Percentiles rank a stretch among this genome's conserved stretches.
phyloP scores from a whole-genome alignment of 2,329 filamentous ascomycete genomes.

The Dothistroma pini region DNA sequence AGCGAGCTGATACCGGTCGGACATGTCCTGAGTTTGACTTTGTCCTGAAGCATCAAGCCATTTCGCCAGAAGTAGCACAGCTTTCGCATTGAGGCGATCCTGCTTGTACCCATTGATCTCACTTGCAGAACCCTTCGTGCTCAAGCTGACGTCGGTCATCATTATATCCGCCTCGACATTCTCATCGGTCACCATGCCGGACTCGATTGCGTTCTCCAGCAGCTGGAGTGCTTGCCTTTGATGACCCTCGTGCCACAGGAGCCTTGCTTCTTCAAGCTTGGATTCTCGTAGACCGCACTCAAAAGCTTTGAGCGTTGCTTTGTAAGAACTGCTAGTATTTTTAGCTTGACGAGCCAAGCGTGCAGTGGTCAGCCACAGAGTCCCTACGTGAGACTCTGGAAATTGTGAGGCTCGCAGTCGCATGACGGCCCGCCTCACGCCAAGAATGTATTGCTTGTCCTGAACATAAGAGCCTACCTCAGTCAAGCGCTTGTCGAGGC shows the following conservation, averaged over 20 bases:
- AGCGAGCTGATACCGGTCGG: constrained; percentile 78
- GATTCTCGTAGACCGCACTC: constrained; percentile 80
- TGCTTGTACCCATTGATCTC: constrained; percentile 40
- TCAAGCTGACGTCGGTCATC: constrained; percentile 9
- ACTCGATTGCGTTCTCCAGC: constrained; percentile 78
- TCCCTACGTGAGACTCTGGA: constrained; percentile 69
- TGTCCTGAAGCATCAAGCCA: constrained; percentile 97
- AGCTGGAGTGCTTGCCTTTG: constrained; percentile 93
- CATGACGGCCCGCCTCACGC: constrained; percentile 83
- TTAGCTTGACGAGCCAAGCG: constrained; percentile 81
- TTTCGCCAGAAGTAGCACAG: constrained; percentile 85
- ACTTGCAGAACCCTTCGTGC: constrained; percentile 5
- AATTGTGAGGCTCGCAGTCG: constrained; percentile 42
- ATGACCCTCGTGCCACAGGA: constrained; percentile 90
- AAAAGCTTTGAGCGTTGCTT: constrained; percentile 85
- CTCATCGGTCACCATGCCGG: constrained; percentile 61
- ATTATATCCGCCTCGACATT: constrained; percentile 11
- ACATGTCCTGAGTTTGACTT: constrained; percentile 75
- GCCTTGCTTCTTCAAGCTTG: constrained; percentile 87
- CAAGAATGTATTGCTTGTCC: constrained; percentile 91
- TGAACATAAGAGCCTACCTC: constrained; percentile 82
- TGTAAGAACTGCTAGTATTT: constrained; percentile 82
- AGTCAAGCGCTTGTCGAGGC: constrained; percentile 65
- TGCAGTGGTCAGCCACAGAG: constrained; percentile 80
- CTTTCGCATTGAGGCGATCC: constrained; percentile 67